A percentile compares a stretch with the other conserved stretches of the same genome.
Conservation (phyloP, 2,329 filamentous ascomycete species). For the Hypoxylon sp. region DNA sequence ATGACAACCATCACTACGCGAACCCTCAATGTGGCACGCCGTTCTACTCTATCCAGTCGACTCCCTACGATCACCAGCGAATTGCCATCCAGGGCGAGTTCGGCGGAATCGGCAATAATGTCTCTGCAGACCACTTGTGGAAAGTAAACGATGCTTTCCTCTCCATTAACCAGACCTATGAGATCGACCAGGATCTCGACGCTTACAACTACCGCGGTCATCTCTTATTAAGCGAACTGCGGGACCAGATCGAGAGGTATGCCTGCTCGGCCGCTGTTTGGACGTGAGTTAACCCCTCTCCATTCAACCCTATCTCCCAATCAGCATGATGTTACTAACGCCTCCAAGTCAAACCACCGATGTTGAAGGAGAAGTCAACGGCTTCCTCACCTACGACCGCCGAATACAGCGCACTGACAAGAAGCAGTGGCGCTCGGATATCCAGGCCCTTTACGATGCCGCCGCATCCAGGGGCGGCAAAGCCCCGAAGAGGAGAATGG, state of each 20-base stretch:
- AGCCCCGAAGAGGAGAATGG: conserved; percentile 28
- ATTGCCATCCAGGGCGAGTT: conserved; percentile 81
- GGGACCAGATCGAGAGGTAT: conserved; percentile 70
- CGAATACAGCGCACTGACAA: conserved; percentile 68
- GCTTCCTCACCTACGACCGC: conserved; percentile 77
- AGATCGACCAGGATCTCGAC: conserved; percentile 69
- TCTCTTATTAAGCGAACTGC: conserved; percentile 70
- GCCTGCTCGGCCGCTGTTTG: conserved; percentile 77
- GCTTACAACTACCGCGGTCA: conserved; percentile 77
- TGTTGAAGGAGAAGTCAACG: conserved; percentile 81
- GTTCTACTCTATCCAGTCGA: conserved; percentile 70
- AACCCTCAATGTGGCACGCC: conserved; percentile 78
- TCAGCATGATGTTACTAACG: conserved; percentile 12
- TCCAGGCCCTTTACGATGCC: conserved; percentile 70
- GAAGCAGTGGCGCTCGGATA: conserved; percentile 71
- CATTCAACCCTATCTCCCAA: background rate
- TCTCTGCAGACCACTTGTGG: conserved; percentile 75
- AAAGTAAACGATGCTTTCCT: conserved; percentile 70
- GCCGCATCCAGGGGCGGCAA: conserved; percentile 53
- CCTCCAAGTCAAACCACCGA: conserved; percentile 72
- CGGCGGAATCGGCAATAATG: conserved; percentile 75
- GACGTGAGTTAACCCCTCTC: conserved; percentile 59
- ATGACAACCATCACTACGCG: conserved; percentile 80
- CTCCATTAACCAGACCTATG: conserved; percentile 75
- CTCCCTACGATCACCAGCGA: conserved; percentile 68